Conservation (phyloP, 768 basidiomycete genomes). For the Fomitopsis pulvina region DNA sequence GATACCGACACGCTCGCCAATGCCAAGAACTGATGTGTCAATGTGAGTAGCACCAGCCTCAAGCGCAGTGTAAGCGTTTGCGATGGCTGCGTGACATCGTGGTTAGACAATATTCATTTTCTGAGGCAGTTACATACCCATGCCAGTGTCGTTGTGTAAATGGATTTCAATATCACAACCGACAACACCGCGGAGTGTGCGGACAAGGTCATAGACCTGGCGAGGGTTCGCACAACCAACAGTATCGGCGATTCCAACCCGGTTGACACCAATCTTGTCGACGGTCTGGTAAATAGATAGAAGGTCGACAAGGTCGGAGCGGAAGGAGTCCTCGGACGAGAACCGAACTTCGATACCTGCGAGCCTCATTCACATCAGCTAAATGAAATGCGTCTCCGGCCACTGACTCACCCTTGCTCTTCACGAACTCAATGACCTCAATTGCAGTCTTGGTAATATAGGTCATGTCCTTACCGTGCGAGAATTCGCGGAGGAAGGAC, state of each 20-base stretch:
- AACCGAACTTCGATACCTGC: constrained; percentile 89
- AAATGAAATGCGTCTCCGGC: too few species aligned
- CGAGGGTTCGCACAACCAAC: constrained; percentile 98
- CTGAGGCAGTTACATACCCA: constrained; percentile 48
- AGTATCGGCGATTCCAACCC: constrained; percentile 98
- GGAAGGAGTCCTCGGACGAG: constrained; percentile 99
- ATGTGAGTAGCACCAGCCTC: constrained; percentile 99
- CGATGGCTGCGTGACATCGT: constrained; percentile 59
- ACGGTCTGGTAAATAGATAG: constrained; percentile 99
- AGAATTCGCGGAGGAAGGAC: constrained; percentile 98
- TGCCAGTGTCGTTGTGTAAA: constrained; percentile 97
- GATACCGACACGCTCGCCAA: constrained; percentile 98
- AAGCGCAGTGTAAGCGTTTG: constrained; percentile 96
- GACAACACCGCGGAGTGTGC: constrained; percentile 94
- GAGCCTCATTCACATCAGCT: neutral
- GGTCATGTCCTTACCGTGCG: constrained; percentile 99
- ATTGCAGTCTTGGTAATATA: constrained; percentile 99
- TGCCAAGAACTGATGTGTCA: constrained; percentile 96
- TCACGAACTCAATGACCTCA: constrained; percentile 98
- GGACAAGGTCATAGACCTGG: constrained; percentile 96
- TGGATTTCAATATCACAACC: constrained; percentile 97
- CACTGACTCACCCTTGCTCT: constrained; percentile 86
- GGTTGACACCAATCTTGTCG: constrained; percentile 98
- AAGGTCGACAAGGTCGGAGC: constrained; percentile 97
- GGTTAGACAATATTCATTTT: neutral